A percentile compares a stretch with the other conserved stretches of the same genome.
phyloP scores from a whole-genome alignment of 768 basidiomycete genomes.

The Crucibulum laeve region DNA sequence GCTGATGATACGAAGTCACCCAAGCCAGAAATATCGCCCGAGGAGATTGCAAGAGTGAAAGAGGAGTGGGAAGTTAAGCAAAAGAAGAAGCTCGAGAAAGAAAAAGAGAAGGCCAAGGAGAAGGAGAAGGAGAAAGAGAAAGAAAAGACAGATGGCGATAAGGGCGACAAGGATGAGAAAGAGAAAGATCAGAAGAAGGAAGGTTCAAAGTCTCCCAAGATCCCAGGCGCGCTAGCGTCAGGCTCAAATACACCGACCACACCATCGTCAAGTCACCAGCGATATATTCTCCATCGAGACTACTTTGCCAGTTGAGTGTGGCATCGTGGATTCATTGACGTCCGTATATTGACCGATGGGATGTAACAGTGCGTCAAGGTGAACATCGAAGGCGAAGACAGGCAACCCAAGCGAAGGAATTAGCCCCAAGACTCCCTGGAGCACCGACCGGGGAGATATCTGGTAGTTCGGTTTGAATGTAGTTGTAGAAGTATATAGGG shows the following conservation, averaged over 20 bases:
- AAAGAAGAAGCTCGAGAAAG: conserved; percentile 49
- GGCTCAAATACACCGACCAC: conserved; percentile 20
- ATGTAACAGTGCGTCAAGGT: conserved; percentile 54
- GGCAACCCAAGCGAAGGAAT: conserved; percentile 57
- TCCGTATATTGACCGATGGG: conserved; percentile 5
- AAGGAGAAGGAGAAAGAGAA: conserved; percentile 32
- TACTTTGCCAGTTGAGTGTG: conserved; percentile 55
- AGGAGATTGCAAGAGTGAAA: conserved; percentile 76
- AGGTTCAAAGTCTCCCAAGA: conserved; percentile 19
- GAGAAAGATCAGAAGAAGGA: conserved; percentile 20
- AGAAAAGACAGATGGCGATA: conserved; percentile 25
- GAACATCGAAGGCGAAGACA: conserved; percentile 74
- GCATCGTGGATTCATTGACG: not conserved
- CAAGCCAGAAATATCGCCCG: conserved; percentile 46
- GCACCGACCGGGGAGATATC: conserved; percentile 38
- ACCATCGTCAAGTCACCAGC: conserved; percentile 54
- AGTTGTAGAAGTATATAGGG: conserved; percentile 6
- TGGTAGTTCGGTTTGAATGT: conserved; percentile 5
- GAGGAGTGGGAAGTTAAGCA: conserved; percentile 78
- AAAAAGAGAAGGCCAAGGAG: conserved; percentile 33
- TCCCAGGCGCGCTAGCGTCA: conserved; percentile 22
- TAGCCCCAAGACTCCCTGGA: conserved; percentile 69
- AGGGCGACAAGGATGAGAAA: conserved; percentile 3
- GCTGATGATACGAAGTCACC: conserved; percentile 29
- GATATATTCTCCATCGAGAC: conserved; percentile 78